Evolutionary conservation across 192 early-diverging fungal species (phyloP), one percentile per base, ranked within the genome.

Genomic region (Spizellomyces sp.): DNA sequence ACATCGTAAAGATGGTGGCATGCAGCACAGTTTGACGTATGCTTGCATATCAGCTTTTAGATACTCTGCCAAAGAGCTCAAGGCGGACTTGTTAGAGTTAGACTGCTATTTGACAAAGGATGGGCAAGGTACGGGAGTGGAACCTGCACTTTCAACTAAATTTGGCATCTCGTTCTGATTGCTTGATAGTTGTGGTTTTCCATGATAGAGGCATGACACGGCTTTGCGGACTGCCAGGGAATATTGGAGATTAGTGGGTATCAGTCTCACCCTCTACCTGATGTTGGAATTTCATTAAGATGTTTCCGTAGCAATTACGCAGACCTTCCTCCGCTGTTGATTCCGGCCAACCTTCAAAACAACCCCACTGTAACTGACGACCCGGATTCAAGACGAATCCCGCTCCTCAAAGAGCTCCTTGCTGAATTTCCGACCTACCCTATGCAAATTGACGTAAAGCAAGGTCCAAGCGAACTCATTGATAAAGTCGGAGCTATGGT

Each of bases 401-500:
- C 83, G 8, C 62, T 79, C 14, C 66, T 85, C 9, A 58, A 69
- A 42, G 69, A 76, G 8, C 60, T 85, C 5, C 69, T 82, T 10
- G 58, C 75, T 12, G 83, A 78, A 47, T 82, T 80, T 68, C 79
- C 77, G 4, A 21, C n/a, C 63, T 71, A 76, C 69, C 74, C 80
- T 22, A 85, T 85, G 80, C 79, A 80, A 56, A 74, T 85, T 8
- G 83, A 85, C 60, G 77, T 82, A 4, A 85, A 85, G 50, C 52
- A 55, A 14, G 83, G 83, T 6, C 52, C 78, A 12, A 64, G 76
- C 45, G 70, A 74, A 52, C 70, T 85, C 17, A 75, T 85, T 22
- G 62, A 67, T 42, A 60, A 79, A 64, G 74, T 79, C 47, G 81
- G 84, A 12, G 67, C 44, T n/a, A 61, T 82, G 21, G 79, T 85